A percentile compares a stretch with the other conserved stretches of the same genome.
Evolutionary conservation across 2,329 filamentous ascomycete species (phyloP).

Genomic region (Cordyceps cateniannulata): DNA sequence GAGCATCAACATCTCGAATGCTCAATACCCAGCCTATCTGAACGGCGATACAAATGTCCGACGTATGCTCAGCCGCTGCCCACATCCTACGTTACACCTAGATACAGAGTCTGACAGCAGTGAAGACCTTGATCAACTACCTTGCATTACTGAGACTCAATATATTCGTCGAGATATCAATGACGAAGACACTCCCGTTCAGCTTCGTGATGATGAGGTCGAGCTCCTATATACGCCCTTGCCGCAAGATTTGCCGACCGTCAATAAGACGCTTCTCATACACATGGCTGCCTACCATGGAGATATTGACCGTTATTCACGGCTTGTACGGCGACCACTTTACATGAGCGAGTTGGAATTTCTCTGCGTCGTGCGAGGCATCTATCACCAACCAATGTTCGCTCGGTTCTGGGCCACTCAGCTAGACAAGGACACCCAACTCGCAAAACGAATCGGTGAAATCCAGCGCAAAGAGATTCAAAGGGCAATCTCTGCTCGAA

Average conservation of each 20-base stretch:
- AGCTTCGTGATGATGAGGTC: neutral
- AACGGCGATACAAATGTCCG: slow-evolving; percentile 15
- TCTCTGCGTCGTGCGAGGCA: slow-evolving; percentile 2
- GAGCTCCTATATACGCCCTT: neutral
- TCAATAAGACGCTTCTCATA: slow-evolving; percentile 5
- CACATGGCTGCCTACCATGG: slow-evolving; percentile 7
- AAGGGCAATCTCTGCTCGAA: neutral
- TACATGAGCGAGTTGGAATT: neutral
- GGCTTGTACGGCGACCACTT: neutral
- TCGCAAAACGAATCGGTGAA: neutral
- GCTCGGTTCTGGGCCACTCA: neutral
- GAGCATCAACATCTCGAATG: slow-evolving; percentile 3
- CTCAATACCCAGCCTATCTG: slow-evolving; percentile 6
- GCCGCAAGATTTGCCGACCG: neutral
- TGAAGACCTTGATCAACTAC: neutral
- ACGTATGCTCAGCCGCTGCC: neutral
- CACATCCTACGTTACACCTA: neutral
- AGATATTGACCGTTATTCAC: slow-evolving; percentile 3
- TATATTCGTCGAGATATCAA: neutral
- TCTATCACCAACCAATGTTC: slow-evolving; percentile 1
- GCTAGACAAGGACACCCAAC: neutral
- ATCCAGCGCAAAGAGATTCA: neutral
- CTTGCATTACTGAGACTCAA: neutral
- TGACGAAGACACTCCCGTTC: neutral
- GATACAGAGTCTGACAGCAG: neutral